Base-by-base conservation (phyloP, 2,329 filamentous ascomycete genomes). In the Pseudocercospora musae region DNA sequence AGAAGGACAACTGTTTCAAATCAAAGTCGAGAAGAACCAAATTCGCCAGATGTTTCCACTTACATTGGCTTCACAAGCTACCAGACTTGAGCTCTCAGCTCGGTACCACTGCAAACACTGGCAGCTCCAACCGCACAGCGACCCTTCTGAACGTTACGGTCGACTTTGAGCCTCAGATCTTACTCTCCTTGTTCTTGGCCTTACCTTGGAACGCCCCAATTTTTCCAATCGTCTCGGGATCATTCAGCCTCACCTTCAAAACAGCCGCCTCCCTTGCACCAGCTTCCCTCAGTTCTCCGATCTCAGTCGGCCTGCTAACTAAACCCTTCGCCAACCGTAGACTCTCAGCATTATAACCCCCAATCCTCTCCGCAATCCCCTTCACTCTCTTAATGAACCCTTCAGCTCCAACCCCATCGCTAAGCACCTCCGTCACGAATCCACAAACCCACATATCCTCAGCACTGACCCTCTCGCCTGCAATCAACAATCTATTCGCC, bases 191-290 rank as follows among this genome's bases (percentile, higher is more conserved):
- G 10, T 54, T 40, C 48, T 37, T 44, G 7, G 23, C n/a, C 31
- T 42, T 46, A 15, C 25, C 33, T 20, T 46, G 29, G 25, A 60
- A 60, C 25, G 25, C 46, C 13, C 33, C 50, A n/a, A 60, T 60
- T 37, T 21, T 57, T 10, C 37, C 40, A 18, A 60, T 56, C 33
- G 50, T 60, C 40, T 60, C 52, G 1, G 58, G 50, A 49, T 60
- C 50, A 40, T 60, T 60, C 25, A 56, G 48, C 25, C 58, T 60
- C 37, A 60, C 58, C 52, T 37, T 55, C 50, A 60, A 37, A 13
- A 21, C 57, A 27, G n/a, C 37, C 46, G 27, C 57, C 44, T 59
- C 58, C 40, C 58, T 56, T 33, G 48, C 29, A 18, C 50, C 49
- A 21, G 58, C 37, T 29, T 55, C 49, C 21, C 46, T 27, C 37